These are phyloP conservation scores for Senecio squalidus DNA, from an alignment of 140 eudicot species.

Conservation along the genomic window DNA sequence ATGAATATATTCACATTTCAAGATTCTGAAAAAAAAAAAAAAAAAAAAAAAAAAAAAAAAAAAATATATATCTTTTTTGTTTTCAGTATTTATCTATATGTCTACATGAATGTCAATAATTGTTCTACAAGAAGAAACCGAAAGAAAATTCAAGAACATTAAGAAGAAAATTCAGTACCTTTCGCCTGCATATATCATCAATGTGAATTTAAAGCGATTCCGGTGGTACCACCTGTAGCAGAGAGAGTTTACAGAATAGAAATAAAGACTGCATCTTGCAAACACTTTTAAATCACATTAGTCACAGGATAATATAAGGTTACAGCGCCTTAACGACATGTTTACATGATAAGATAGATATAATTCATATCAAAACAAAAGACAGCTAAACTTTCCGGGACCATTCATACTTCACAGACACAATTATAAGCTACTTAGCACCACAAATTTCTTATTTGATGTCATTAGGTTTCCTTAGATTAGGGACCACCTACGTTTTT, in stretches of 20 bases:
- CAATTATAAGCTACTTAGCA: neutral
- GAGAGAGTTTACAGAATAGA: slow-evolving; percentile 5
- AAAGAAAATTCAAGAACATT: neutral
- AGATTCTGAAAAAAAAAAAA: slow-evolving; percentile 10
- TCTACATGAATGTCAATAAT: neutral
- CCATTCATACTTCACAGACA: slow-evolving; percentile 14
- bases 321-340: slow-evolving; percentile 18
- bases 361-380: slow-evolving; percentile 7
- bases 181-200: slow-evolving; percentile 16
- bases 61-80: too few relatives aligned
- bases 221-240: slow-evolving; percentile 11
- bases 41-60: too few relatives aligned
- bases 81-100: neutral
- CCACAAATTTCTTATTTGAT: slow-evolving; percentile 12
- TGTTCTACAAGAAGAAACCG: neutral
- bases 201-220: slow-evolving; percentile 16
- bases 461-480: slow-evolving; percentile 11
- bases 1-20: slow-evolving; percentile 18
- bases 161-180: slow-evolving; percentile 11
- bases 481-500: slow-evolving; percentile 26
- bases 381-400: slow-evolving; percentile 20
- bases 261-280: slow-evolving; percentile 14
- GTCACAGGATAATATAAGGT: slow-evolving; percentile 19
- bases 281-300: slow-evolving; percentile 3
- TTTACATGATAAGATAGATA: slow-evolving; percentile 10